Evolutionary conservation across 2,329 filamentous ascomycete species (phyloP), one percentile per base, ranked within the genome.

Genomic region (Aspergillus piperis): DNA sequence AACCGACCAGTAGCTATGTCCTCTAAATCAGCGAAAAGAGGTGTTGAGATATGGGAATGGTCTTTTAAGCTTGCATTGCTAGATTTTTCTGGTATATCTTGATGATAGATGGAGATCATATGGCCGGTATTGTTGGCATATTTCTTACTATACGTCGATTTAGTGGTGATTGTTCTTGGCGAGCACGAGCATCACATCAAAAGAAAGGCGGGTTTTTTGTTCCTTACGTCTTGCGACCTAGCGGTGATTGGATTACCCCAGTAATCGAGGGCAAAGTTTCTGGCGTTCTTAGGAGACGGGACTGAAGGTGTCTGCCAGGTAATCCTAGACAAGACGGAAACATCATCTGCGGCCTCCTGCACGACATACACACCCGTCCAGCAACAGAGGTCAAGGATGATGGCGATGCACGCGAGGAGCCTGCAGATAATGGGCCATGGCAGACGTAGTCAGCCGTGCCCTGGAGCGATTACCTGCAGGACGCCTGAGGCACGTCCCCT

Each of bases 1-100:
- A 50, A 68, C 57, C 2, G 27, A 57, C 36, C 49, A 8, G 21
- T 52, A 73, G 71, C 60, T 64, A 66, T 54, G 60, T 67, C 36
- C 60, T 73, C 36, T 73, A 70, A 64, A 61, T 55, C 15, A 32
- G n/a, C 10, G 32, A 17, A 19, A 17, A 30, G 25, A 27, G 25
- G 36, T 17, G 1, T 32, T 44, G 13, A n/a, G 11, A 25, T 19
- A 15, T 11, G 32, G 32, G 3, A 30, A 8, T n/a, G 25, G 25
- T 17, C 17, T n/a, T 47, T 5, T 19, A 13, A 47, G n/a, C n/a
- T 23, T 32, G n/a, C 27, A 17, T 19, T 32, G 25, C 23, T 36
- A 25, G 5, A 44, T 21, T 15, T n/a, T 19, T 5, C 19, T 47
- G 27, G 41, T 42, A 36, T 27, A 39, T 47, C 17, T 47, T 44